Evolutionary conservation across 768 basidiomycete genomes (phyloP).

Genomic region (Rhizopogon salebrosus): DNA sequence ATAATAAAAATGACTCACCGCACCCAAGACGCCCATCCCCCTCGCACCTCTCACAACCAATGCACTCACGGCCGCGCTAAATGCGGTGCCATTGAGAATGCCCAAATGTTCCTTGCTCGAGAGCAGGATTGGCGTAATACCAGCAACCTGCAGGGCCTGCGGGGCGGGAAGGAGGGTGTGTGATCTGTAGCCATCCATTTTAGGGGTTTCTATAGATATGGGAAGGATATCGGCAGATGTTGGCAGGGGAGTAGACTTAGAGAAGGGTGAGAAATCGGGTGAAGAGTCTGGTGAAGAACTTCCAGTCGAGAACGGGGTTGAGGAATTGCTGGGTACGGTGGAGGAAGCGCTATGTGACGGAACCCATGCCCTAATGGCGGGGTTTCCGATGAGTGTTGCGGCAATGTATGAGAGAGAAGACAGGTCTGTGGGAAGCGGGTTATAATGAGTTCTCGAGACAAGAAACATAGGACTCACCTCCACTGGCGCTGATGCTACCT

Average conservation of each 20-base stretch:
- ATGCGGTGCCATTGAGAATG: conserved; percentile 81
- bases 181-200: background rate
- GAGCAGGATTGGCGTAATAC: conserved; percentile 60
- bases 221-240: conserved; percentile 41
- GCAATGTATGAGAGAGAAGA: conserved; percentile 81
- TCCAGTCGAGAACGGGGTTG: background rate
- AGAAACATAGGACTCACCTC: conserved; percentile 42
- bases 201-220: conserved; percentile 2
- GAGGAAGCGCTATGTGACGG: conserved; percentile 26
- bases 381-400: conserved; percentile 74
- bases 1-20: conserved; percentile 15
- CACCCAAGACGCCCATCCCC: conserved; percentile 56
- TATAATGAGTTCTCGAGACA: background rate
- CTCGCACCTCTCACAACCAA: conserved; percentile 71
- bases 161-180: conserved; percentile 11
- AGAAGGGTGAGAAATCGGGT: conserved; percentile 20
- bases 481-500: conserved; percentile 79
- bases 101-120: conserved; percentile 77
- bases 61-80: conserved; percentile 73
- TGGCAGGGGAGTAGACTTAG: conserved; percentile 32
- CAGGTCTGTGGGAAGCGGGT: conserved; percentile 43
- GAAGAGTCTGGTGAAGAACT: background rate
- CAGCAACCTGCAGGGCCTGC: conserved; percentile 54
- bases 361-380: conserved; percentile 66
- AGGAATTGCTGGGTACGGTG: background rate